These are phyloP conservation scores for Dryas alaskensis DNA, from an alignment of 306 rosid genomes.

Conservation along the genomic window DNA sequence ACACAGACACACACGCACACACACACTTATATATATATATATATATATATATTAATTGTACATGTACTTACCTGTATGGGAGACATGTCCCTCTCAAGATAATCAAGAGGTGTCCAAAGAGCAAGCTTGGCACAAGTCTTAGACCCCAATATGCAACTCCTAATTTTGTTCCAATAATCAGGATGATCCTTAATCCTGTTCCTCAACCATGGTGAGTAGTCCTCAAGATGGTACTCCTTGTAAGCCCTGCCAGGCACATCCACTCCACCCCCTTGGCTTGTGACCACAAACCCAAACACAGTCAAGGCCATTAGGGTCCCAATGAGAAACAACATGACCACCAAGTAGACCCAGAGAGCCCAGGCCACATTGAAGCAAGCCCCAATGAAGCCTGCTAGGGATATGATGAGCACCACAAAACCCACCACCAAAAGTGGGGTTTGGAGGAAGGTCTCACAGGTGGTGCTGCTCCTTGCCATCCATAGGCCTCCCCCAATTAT, in stretches of 20 bases:
- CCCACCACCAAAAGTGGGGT: conserved; percentile 81
- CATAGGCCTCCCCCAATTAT: conserved; percentile 90
- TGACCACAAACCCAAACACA: conserved; percentile 73
- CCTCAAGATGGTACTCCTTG: conserved; percentile 53
- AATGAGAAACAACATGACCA: conserved; percentile 75
- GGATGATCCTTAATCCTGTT: conserved; percentile 65
- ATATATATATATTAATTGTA: neutral
- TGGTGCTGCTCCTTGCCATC: conserved; percentile 86
- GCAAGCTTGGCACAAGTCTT: conserved; percentile 62
- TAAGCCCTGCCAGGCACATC: conserved; percentile 73
- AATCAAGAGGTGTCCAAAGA: conserved; percentile 72
- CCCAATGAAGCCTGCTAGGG: conserved; percentile 88
- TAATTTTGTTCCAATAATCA: conserved; percentile 62
- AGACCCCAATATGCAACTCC: conserved; percentile 75
- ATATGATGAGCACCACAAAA: conserved; percentile 67
- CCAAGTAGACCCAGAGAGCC: conserved; percentile 86
- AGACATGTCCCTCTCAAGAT: conserved; percentile 64
- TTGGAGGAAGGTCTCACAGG: conserved; percentile 77
- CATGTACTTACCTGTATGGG: conserved; percentile 67
- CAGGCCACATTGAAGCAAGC: conserved; percentile 93
- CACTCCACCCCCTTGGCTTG: conserved; percentile 65
- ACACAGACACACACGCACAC: neutral
- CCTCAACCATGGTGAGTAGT: conserved; percentile 79
- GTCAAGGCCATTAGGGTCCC: conserved; percentile 62
- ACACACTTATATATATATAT: neutral